Evolutionary conservation across 176 grass and related monocot species (phyloP).

Genomic region (Triticum aestivum): DNA sequence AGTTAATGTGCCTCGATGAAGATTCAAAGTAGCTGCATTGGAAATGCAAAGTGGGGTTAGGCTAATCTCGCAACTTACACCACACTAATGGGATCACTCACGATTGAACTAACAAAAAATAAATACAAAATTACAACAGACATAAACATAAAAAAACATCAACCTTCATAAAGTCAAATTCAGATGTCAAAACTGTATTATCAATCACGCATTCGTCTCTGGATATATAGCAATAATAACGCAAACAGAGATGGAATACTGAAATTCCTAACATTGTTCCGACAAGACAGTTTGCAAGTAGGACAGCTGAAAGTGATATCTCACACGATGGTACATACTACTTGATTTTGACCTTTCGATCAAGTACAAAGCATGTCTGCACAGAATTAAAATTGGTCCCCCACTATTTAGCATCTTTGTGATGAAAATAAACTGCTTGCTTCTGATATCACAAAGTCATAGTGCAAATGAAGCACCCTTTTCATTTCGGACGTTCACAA

Average conservation of each 20-base stretch:
- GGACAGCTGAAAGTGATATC: background rate
- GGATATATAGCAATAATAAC: background rate
- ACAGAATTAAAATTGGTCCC: background rate
- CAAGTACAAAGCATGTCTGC: background rate
- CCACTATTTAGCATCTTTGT: background rate
- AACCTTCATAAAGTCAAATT: background rate
- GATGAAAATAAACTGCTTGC: background rate
- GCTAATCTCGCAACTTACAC: too few species aligned
- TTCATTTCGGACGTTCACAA: background rate
- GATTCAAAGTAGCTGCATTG: too few species aligned
- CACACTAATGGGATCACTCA: too few species aligned
- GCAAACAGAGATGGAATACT: background rate
- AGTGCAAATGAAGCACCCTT: background rate
- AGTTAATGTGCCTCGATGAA: too few species aligned
- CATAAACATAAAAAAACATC: background rate
- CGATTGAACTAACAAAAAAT: too few species aligned
- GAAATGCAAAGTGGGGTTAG: too few species aligned
- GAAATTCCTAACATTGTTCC: background rate
- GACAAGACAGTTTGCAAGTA: background rate
- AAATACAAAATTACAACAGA: too few species aligned
- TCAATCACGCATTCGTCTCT: background rate
- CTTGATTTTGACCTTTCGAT: background rate
- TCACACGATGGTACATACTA: background rate
- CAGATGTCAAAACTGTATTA: background rate
- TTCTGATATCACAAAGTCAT: background rate